Conservation (phyloP, 2,329 filamentous ascomycete species). For the Aureobasidium pullulans region DNA sequence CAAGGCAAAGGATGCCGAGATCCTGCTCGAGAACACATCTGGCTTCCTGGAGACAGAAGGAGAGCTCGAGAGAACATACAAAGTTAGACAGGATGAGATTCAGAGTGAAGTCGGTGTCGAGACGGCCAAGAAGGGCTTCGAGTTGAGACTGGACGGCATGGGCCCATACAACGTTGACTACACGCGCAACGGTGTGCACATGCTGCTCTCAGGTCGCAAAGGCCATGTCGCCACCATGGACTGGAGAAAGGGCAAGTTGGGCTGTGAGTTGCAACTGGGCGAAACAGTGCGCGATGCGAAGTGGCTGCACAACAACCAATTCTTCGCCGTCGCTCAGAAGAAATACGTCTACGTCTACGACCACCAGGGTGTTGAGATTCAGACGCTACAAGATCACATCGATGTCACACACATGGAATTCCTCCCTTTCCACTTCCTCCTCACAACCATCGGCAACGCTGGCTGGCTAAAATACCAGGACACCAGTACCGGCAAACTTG, state of each 20-base stretch:
- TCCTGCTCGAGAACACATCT: constrained; percentile 75
- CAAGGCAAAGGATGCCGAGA: constrained; percentile 90
- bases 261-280: constrained; percentile 81
- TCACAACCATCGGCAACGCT: constrained; percentile 75
- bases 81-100: constrained; percentile 84
- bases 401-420: constrained; percentile 95
- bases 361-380: constrained; percentile 79
- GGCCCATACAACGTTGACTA: constrained; percentile 89
- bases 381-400: constrained; percentile 81
- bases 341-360: constrained; percentile 98
- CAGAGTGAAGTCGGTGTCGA: constrained; percentile 65
- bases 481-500: constrained; percentile 82
- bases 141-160: constrained; percentile 71
- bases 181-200: constrained; percentile 76
- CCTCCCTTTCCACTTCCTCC: constrained; percentile 88
- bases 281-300: constrained; percentile 85
- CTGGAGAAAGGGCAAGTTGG: constrained; percentile 85
- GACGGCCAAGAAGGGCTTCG: constrained; percentile 87
- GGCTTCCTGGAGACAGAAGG: constrained; percentile 85
- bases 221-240: constrained; percentile 96
- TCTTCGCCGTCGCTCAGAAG: constrained; percentile 93
- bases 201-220: constrained; percentile 81
- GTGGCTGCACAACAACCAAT: constrained; percentile 92
- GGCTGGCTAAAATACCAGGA: constrained; percentile 92
- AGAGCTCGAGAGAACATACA: constrained; percentile 86